Conservation (phyloP, 176 grass and related monocot species). For the Neostapfia colusana region DNA sequence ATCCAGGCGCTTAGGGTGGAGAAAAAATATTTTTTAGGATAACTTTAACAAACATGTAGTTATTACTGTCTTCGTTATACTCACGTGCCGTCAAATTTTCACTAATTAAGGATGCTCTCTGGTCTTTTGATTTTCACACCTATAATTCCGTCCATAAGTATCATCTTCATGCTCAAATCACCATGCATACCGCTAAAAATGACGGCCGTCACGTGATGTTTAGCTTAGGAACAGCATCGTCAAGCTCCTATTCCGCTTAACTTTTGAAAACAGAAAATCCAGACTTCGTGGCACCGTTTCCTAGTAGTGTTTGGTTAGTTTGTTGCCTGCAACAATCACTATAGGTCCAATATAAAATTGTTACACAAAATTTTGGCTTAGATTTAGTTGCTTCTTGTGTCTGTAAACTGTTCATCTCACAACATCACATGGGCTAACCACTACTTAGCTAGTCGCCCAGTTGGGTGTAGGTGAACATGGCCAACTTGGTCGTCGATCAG, state of each 20-base stretch:
- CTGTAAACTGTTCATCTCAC: constrained; percentile 26
- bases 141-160: no score
- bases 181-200: no score
- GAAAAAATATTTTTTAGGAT: no score
- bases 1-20: background rate
- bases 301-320: no score
- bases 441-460: constrained; percentile 23
- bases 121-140: no score
- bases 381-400: constrained; percentile 19
- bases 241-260: background rate
- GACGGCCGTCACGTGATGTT: background rate
- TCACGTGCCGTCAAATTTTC: background rate
- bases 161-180: no score
- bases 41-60: no score
- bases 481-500: constrained; percentile 29
- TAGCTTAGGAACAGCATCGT: background rate
- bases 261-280: background rate
- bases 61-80: background rate
- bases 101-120: background rate
- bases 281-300: no score
- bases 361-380: constrained; percentile 22
- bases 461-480: constrained; percentile 30
- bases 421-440: constrained; percentile 49
- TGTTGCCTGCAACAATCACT: background rate
- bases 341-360: constrained; percentile 17